Evolutionary conservation across 169 alveolate genomes (phyloP), one percentile per base, ranked within the genome.

Genomic region (Hepatocystis sp.): DNA sequence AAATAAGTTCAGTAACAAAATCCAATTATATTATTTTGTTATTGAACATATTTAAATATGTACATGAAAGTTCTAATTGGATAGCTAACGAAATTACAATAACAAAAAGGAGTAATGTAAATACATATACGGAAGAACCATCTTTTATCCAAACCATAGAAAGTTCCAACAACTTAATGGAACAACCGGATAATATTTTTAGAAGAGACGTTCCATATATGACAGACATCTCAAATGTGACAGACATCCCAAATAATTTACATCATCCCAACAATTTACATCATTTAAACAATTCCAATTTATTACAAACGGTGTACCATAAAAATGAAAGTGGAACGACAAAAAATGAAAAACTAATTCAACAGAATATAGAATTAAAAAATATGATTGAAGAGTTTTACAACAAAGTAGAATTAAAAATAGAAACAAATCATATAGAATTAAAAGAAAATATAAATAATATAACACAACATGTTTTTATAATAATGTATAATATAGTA

Each of bases 301-400:
- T 36, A 36, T n/a, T n/a, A n/a, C n/a, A n/a, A n/a, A n/a, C n/a
- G n/a, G n/a, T n/a, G n/a, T n/a, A n/a, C n/a, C n/a, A n/a, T n/a
- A 36, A 36, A 36, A 36, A 36, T 36, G 47, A 36, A 36, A 7
- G 5, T 7, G 47, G 47, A 10, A 10, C 5, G 10, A 7, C 47
- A 10, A 27, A 23, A 49, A 46, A 46, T 78, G 84, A 78, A 15
- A 78, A 78, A 55, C 44, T 63, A 78, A 61, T 23, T 13, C 52
- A 40, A 13, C 34, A 30, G 4, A 56, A n/a, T 11, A 21, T 2
- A 21, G 66, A 40, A 42, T 27, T 71, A 32, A 55, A 71, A 34
- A 71, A 34, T 34, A 53, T 78, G 78, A 61, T 78, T 36, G 81
- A 61, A 39, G 46, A 13, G 7, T 78, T 60, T 78, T 78, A 78